Evolutionary conservation across 2,329 filamentous ascomycete genomes (phyloP), one percentile per base, ranked within the genome.

Genomic region (Calonectria pseudoturangicola): DNA sequence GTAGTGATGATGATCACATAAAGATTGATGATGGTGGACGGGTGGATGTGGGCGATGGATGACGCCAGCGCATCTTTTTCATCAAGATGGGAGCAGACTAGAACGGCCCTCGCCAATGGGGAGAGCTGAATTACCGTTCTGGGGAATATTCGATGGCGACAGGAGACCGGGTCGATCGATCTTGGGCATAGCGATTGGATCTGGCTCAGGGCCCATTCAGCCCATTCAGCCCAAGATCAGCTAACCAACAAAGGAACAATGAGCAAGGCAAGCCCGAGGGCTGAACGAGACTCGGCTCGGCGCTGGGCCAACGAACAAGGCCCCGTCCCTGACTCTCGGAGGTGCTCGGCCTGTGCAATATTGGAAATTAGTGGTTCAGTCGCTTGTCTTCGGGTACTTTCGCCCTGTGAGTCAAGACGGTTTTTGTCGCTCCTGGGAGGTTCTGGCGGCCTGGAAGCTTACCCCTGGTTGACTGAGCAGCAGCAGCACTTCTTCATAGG

Each of bases 251-350:
- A 51, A 43, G 16, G 56, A 56, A 66, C 36, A 56, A 54, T 28
- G 13, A 13, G 16, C 48, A 33, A 30, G 62, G 36, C 33, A 47
- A 43, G 68, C 39, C 13, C 28, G 45, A 63, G 66, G 56, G 50
- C 27, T 36, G 64, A 67, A 30, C 15, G 66, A 60, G 65, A 64
- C 67, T 66, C 50, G 66, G 62, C 58, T 62, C 50, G 58, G 48
- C 70, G 65, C 70, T 56, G 65, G 70, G 70, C 70, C 70, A 72
- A 72, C 70, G 65, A 65, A 62, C 30, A 41, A 48, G 30, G 41
- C 9, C 66, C 30, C 63, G 43, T 39, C 62, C 27, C 36, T 15
- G 30, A 63, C 58, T 63, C 41, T 47, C 64, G 64, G 64, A 45
- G 64, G 51, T 56, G 50, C 56, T 70, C 47, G 48, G 45, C 47